These are phyloP conservation scores for Mucor sp. DNA, from an alignment of 371 early-diverging fungal species.

Conservation along the genomic window DNA sequence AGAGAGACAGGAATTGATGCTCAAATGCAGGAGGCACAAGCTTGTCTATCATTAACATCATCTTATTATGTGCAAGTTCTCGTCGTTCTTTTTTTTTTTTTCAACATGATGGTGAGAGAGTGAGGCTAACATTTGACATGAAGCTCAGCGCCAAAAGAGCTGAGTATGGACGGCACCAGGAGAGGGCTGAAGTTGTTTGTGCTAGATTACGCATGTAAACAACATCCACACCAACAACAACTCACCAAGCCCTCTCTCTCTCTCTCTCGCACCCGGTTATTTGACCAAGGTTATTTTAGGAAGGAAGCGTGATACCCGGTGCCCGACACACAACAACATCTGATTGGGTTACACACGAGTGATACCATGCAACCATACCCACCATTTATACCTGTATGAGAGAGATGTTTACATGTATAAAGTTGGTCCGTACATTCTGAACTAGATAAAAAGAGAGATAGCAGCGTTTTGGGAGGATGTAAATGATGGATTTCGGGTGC, in stretches of 20 bases:
- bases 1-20: too few relatives aligned
- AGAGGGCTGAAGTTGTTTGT: background rate
- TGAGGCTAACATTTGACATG: too few relatives aligned
- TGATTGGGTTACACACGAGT: constrained; percentile 1
- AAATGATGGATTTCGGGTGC: too few relatives aligned
- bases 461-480: too few relatives aligned
- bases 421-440: background rate
- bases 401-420: background rate
- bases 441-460: background rate
- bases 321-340: constrained; percentile 12
- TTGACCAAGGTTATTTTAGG: constrained; percentile 13
- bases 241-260: background rate
- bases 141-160: background rate
- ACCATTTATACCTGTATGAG: background rate
- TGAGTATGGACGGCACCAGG: background rate
- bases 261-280: background rate
- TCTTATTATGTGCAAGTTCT: too few relatives aligned
- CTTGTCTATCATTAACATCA: too few relatives aligned
- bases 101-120: too few relatives aligned
- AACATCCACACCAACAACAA: background rate
- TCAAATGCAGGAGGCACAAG: too few relatives aligned
- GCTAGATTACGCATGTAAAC: too few relatives aligned
- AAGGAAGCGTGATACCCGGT: constrained; percentile 24
- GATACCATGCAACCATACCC: constrained; percentile 6
- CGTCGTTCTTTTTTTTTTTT: too few relatives aligned